phyloP scores from a whole-genome alignment of 306 rosid species.

The Quercus cerris region DNA sequence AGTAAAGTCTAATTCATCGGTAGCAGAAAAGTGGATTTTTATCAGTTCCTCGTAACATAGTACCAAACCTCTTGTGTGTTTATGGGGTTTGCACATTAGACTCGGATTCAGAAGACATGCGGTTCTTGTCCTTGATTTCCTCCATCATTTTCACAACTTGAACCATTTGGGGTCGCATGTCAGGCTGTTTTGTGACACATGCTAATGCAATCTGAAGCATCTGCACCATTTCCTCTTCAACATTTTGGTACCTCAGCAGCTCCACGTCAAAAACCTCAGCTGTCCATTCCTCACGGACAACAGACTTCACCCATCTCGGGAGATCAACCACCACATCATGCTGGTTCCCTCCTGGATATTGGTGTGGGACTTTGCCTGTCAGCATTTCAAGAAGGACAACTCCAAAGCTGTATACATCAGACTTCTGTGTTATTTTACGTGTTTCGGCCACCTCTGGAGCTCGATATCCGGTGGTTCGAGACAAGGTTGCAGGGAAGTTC shows the following conservation, averaged over 20 bases:
- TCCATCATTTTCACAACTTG: constrained; percentile 61
- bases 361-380: constrained; percentile 61
- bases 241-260: constrained; percentile 50
- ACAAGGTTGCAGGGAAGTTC: constrained; percentile 53
- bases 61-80: not conserved
- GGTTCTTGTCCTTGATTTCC: constrained; percentile 52
- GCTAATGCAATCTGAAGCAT: constrained; percentile 79
- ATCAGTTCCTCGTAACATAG: too few relatives aligned
- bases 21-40: too few relatives aligned
- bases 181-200: constrained; percentile 58
- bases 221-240: constrained; percentile 83
- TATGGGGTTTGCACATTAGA: constrained; percentile 54
- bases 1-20: too few relatives aligned
- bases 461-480: constrained; percentile 54
- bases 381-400: constrained; percentile 77
- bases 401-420: constrained; percentile 79
- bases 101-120: constrained; percentile 65
- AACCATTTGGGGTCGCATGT: constrained; percentile 60
- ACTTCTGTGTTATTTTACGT: constrained; percentile 54
- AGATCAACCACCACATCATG: constrained; percentile 61
- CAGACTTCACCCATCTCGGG: constrained; percentile 83
- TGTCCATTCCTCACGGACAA: constrained; percentile 88
- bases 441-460: constrained; percentile 70
- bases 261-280: constrained; percentile 83
- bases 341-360: constrained; percentile 37